phyloP scores from a whole-genome alignment of 176 grass and related monocot species.

The Carex scoparia region DNA sequence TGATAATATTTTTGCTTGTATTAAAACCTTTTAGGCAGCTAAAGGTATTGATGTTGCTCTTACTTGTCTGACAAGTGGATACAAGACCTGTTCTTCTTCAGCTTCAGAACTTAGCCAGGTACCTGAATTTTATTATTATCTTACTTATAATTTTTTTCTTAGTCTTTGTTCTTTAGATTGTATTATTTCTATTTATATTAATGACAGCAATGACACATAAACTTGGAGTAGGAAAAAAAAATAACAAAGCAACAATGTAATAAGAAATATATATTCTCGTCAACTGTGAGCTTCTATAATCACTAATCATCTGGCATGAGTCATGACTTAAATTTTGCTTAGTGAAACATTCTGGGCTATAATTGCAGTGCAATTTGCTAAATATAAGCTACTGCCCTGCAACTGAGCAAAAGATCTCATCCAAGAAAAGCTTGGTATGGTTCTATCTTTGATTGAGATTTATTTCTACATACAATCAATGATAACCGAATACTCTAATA shows the following conservation, averaged over 20 bases:
- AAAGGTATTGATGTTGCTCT: conserved; percentile 56
- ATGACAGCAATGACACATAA: background rate
- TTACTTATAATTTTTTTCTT: background rate
- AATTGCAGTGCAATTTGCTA: conserved; percentile 63
- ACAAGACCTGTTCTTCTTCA: conserved; percentile 36
- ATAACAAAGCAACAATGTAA: background rate
- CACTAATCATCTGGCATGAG: background rate
- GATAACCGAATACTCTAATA: background rate
- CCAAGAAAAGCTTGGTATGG: conserved; percentile 54
- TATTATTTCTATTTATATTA: background rate
- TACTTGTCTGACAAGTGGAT: conserved; percentile 49
- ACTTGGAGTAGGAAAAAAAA: background rate
- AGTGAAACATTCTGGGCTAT: background rate
- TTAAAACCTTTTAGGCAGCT: conserved; percentile 45
- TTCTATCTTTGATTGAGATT: conserved; percentile 8
- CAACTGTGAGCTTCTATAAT: background rate
- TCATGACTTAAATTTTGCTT: background rate
- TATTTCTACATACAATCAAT: conserved; percentile 1
- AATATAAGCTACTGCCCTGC: conserved; percentile 97
- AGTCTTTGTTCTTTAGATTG: background rate
- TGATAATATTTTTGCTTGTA: background rate
- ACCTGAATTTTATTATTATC: conserved; percentile 4
- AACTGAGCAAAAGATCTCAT: conserved; percentile 60
- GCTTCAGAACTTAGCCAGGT: conserved; percentile 63
- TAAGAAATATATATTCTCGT: background rate